Percentiles rank a stretch among this genome's conserved stretches.
Evolutionary conservation across 1,139 yeast species (phyloP).

Genomic region (Scheffersomyces parashehatae): DNA sequence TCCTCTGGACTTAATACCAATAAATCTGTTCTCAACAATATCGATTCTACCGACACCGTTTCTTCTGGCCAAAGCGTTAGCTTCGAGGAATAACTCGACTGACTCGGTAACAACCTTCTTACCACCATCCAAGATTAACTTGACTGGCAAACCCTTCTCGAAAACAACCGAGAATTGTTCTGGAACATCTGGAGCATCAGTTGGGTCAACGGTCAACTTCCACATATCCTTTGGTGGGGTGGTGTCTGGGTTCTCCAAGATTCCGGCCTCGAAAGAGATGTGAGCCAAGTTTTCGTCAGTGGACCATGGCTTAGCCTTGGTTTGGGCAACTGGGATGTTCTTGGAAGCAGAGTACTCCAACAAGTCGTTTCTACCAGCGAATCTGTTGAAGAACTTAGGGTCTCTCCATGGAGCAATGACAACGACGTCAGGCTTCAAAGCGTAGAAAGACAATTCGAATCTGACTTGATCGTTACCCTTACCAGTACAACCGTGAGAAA

Average conservation of each 20-base stretch:
- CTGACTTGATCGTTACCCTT: slow-evolving; percentile 99
- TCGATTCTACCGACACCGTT: slow-evolving; percentile 99
- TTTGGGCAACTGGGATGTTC: slow-evolving; percentile 92
- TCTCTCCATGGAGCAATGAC: slow-evolving; percentile 99
- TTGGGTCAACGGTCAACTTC: slow-evolving; percentile 96
- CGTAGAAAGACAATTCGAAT: slow-evolving; percentile 94
- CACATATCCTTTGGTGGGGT: slow-evolving; percentile 99
- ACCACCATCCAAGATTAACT: slow-evolving; percentile 69
- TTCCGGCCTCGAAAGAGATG: slow-evolving; percentile 98
- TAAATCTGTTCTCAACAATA: slow-evolving; percentile 97
- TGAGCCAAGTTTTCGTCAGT: slow-evolving; percentile 99
- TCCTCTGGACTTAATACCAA: slow-evolving; percentile 98
- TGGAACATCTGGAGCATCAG: slow-evolving; percentile 91
- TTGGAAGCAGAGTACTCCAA: slow-evolving; percentile 90
- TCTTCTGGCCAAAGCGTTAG: slow-evolving; percentile 95
- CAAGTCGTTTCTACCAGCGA: slow-evolving; percentile 96
- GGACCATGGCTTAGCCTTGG: slow-evolving; percentile 99
- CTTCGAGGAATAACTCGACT: slow-evolving; percentile 87
- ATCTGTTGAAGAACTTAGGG: slow-evolving; percentile 90
- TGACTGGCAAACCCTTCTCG: slow-evolving; percentile 84
- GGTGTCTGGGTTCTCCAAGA: slow-evolving; percentile 94
- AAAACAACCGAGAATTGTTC: slow-evolving; percentile 84
- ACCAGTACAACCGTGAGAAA: slow-evolving; percentile 98
- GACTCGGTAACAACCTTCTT: slow-evolving; percentile 70
- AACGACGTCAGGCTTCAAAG: slow-evolving; percentile 93